These are phyloP conservation scores for Alnus glutinosa DNA, from an alignment of 306 rosid genomes.

Conservation along the genomic window DNA sequence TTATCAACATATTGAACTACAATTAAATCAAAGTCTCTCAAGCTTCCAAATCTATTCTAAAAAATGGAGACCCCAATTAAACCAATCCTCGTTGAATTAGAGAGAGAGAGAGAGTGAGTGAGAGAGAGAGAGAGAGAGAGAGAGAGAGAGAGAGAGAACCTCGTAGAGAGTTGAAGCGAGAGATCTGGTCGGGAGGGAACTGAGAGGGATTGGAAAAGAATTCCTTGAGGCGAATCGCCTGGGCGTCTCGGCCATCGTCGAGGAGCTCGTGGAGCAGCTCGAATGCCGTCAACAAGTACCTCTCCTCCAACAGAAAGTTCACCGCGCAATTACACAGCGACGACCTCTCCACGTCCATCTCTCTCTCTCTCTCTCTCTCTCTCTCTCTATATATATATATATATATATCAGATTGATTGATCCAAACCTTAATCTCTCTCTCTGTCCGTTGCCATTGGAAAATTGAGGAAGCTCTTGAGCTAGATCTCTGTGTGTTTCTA, in stretches of 20 bases:
- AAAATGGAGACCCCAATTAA: background rate
- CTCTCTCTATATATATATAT: too few relatives aligned
- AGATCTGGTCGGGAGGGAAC: slow-evolving; percentile 87
- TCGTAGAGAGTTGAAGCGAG: slow-evolving; percentile 80
- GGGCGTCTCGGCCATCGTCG: slow-evolving; percentile 80
- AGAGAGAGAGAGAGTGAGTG: background rate
- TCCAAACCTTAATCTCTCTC: slow-evolving; percentile 26
- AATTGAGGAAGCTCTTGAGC: slow-evolving; percentile 13
- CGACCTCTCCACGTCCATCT: slow-evolving; percentile 91
- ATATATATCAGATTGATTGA: slow-evolving; percentile 12
- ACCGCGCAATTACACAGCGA: slow-evolving; percentile 97
- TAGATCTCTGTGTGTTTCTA: slow-evolving; percentile 27
- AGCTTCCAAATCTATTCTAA: background rate
- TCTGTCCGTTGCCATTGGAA: slow-evolving; percentile 43
- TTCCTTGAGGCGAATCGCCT: slow-evolving; percentile 88
- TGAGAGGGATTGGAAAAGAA: slow-evolving; percentile 76
- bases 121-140: background rate
- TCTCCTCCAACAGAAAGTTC: slow-evolving; percentile 92
- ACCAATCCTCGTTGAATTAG: background rate
- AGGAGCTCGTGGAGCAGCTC: slow-evolving; percentile 99
- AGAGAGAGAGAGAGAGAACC: slow-evolving; percentile 36
- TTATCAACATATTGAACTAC: background rate
- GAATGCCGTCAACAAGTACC: slow-evolving; percentile 83
- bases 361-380: background rate
- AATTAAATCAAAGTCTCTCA: background rate